Conservation (phyloP, 2,329 filamentous ascomycete species). For the Aspergillus aculeatinus region DNA sequence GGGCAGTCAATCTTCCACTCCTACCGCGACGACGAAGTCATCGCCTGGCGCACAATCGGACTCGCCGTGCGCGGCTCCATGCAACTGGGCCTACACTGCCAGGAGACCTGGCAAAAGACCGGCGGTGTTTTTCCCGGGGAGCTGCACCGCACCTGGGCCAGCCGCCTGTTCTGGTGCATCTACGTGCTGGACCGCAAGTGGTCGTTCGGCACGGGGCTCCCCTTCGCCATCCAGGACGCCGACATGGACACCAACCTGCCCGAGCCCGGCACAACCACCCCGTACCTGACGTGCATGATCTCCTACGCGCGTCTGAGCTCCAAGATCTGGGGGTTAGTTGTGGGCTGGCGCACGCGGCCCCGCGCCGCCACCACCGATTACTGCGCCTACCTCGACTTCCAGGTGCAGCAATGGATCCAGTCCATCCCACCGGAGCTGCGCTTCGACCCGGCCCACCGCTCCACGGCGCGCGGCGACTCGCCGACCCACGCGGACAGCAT, state of each 20-base stretch:
- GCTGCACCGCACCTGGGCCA: slow-evolving; percentile 37
- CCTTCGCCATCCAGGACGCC: slow-evolving; percentile 50
- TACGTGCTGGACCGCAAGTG: slow-evolving; percentile 54
- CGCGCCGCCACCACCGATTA: slow-evolving; percentile 39
- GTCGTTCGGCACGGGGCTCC: slow-evolving; percentile 54
- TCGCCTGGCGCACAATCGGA: slow-evolving; percentile 51
- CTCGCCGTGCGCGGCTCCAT: slow-evolving; percentile 49
- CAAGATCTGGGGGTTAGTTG: slow-evolving; percentile 49
- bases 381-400: slow-evolving; percentile 42
- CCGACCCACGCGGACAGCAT: slow-evolving; percentile 31
- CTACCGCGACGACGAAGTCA: slow-evolving; percentile 51
- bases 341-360: slow-evolving; percentile 36
- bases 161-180: slow-evolving; percentile 51
- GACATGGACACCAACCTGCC: slow-evolving; percentile 53
- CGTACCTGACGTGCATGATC: slow-evolving; percentile 51
- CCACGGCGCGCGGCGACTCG: not conserved
- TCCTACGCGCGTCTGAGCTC: slow-evolving; percentile 49
- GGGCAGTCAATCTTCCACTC: slow-evolving; percentile 38
- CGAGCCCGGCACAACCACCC: slow-evolving; percentile 40
- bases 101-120: slow-evolving; percentile 40
- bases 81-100: slow-evolving; percentile 52
- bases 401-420: slow-evolving; percentile 48
- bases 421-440: slow-evolving; percentile 47
- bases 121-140: slow-evolving; percentile 39
- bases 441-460: slow-evolving; percentile 32